Percentiles rank a stretch among this genome's conserved stretches.
Evolutionary conservation across 2,329 filamentous ascomycete species (phyloP).

Genomic region (Cladosporium sp.): DNA sequence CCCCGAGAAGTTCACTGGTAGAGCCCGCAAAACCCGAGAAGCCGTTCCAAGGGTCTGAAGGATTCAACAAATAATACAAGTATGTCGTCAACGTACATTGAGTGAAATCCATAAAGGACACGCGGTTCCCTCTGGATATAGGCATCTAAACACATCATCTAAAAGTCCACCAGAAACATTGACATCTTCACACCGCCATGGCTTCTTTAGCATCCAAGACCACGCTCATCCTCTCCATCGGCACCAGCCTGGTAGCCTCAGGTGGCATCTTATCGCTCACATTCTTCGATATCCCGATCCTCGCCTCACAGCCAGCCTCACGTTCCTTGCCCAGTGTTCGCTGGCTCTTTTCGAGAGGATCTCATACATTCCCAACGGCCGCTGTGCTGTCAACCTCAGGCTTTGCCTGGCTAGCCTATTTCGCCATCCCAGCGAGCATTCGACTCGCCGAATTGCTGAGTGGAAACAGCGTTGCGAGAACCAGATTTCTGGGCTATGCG

Average conservation of each 20-base stretch:
- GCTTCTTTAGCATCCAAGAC: neutral
- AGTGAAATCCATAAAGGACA: neutral
- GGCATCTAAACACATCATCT: neutral
- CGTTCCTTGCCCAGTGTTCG: constrained; percentile 28
- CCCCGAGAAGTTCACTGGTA: too few species aligned
- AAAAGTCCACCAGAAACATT: neutral
- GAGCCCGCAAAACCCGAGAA: neutral
- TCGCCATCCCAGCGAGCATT: constrained; percentile 20
- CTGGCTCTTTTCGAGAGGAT: constrained; percentile 31
- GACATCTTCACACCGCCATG: neutral
- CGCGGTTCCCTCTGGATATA: neutral
- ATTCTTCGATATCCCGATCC: constrained; percentile 28
- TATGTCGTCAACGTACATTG: neutral
- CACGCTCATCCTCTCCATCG: constrained; percentile 25
- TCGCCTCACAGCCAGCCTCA: constrained; percentile 31
- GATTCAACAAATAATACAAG: neutral
- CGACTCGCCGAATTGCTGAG: constrained; percentile 20
- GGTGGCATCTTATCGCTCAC: constrained; percentile 29
- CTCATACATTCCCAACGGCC: constrained; percentile 30
- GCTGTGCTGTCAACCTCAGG: constrained; percentile 24
- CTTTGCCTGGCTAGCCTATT: constrained; percentile 31
- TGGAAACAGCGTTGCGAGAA: constrained; percentile 10
- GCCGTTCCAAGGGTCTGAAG: neutral
- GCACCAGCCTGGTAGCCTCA: constrained; percentile 21
- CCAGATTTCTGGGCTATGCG: neutral